phyloP scores from a whole-genome alignment of 2,329 filamentous ascomycete genomes.

The Leptographium wingfieldii region DNA sequence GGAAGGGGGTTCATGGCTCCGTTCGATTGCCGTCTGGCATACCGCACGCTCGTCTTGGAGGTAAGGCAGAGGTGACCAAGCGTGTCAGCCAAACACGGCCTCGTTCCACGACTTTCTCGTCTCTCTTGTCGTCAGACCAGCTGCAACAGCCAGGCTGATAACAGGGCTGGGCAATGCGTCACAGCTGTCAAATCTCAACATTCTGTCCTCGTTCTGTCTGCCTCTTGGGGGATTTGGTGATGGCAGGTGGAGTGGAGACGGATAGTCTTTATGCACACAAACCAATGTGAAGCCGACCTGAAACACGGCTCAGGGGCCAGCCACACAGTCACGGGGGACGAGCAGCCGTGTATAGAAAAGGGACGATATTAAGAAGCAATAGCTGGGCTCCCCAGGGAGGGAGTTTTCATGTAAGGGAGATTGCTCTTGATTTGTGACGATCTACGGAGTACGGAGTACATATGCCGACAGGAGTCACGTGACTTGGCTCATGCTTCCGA shows the following conservation, averaged over 20 bases:
- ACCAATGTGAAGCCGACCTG: conserved; percentile 17
- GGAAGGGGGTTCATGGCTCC: neutral
- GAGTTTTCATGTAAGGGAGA: too few relatives aligned
- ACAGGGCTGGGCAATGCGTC: neutral
- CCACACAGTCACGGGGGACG: neutral
- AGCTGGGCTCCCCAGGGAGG: too few relatives aligned
- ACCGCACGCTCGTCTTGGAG: neutral
- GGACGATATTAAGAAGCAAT: too few relatives aligned
- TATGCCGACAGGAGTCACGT: neutral
- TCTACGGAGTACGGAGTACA: too few relatives aligned
- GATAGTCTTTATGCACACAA: conserved; percentile 6
- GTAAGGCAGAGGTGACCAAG: neutral
- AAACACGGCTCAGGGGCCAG: conserved; percentile 13
- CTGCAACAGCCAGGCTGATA: neutral
- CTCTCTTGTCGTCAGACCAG: neutral
- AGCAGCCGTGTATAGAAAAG: neutral
- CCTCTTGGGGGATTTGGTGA: neutral
- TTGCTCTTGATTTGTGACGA: too few relatives aligned
- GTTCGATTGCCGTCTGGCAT: neutral
- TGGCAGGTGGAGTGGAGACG: neutral
- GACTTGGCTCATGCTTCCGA: neutral
- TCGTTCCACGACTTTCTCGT: neutral
- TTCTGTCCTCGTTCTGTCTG: neutral
- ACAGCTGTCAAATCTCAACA: neutral
- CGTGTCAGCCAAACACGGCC: neutral